phyloP scores from a whole-genome alignment of 2,329 filamentous ascomycete genomes.

The Zasmidium citrigriseum region DNA sequence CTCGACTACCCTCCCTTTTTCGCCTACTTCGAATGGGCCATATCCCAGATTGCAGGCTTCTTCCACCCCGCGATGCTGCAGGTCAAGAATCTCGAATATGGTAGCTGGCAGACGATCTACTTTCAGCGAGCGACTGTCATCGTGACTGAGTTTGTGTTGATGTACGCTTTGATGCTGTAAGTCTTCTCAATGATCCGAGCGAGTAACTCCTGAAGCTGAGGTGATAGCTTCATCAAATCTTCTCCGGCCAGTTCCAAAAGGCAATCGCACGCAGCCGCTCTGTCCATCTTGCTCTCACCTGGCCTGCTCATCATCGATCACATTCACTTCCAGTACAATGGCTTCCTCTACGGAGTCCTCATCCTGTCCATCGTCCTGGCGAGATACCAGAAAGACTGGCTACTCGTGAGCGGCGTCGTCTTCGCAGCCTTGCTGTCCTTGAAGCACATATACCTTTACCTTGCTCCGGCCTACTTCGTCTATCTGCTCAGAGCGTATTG shows the following conservation, averaged over 20 bases:
- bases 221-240: conserved; percentile 70
- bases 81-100: conserved; percentile 78
- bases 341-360: conserved; percentile 89
- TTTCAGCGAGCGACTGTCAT: conserved; percentile 93
- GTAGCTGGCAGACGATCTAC: conserved; percentile 90
- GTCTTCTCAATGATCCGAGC: conserved; percentile 20
- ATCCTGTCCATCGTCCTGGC: conserved; percentile 84
- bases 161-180: conserved; percentile 78
- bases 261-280: conserved; percentile 79
- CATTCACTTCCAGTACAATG: conserved; percentile 99
- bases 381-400: conserved; percentile 66
- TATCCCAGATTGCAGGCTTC: conserved; percentile 78
- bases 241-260: conserved; percentile 66
- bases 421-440: conserved; percentile 88
- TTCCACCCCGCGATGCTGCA: conserved; percentile 80
- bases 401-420: conserved; percentile 75
- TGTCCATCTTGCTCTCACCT: conserved; percentile 88
- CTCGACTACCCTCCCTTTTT: conserved; percentile 99
- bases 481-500: conserved; percentile 90
- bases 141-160: conserved; percentile 76
- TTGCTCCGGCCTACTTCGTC: conserved; percentile 93
- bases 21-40: conserved; percentile 90
- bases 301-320: conserved; percentile 97
- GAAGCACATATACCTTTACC: conserved; percentile 97
- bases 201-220: background rate